These are phyloP conservation scores for Globisporangium paddicum DNA, from an alignment of 352 stramenopile species.

Conservation along the genomic window DNA sequence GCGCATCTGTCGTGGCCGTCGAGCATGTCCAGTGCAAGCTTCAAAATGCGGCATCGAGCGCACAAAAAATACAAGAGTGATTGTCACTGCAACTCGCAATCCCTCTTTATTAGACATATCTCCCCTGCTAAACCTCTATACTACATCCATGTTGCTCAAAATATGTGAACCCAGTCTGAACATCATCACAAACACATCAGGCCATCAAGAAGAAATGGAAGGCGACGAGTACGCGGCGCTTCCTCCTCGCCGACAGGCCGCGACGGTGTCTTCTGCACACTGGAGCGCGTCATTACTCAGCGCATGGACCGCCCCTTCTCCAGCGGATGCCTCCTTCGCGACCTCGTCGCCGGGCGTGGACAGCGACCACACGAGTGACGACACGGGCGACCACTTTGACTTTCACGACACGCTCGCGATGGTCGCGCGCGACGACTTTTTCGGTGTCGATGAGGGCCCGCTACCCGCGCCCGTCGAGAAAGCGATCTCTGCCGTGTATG, in stretches of 20 bases:
- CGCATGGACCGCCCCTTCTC: background rate
- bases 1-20: too few relatives aligned
- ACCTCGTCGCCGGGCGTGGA: background rate
- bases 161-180: too few relatives aligned
- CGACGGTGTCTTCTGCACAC: background rate
- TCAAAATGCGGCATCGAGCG: too few relatives aligned
- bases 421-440: background rate
- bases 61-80: too few relatives aligned
- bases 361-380: slow-evolving; percentile 6
- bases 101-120: too few relatives aligned
- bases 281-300: background rate
- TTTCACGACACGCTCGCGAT: slow-evolving; percentile 2
- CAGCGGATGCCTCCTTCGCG: background rate
- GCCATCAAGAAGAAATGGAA: too few relatives aligned
- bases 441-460: background rate
- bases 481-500: slow-evolving; percentile 5
- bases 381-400: background rate
- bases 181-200: too few relatives aligned
- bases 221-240: background rate
- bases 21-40: too few relatives aligned
- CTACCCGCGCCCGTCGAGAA: slow-evolving; percentile 1
- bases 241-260: background rate
- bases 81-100: too few relatives aligned
- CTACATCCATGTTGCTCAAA: too few relatives aligned
- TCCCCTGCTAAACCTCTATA: too few relatives aligned